Conservation (phyloP, 345 rosid species). For the Carallia pectinifolia region DNA sequence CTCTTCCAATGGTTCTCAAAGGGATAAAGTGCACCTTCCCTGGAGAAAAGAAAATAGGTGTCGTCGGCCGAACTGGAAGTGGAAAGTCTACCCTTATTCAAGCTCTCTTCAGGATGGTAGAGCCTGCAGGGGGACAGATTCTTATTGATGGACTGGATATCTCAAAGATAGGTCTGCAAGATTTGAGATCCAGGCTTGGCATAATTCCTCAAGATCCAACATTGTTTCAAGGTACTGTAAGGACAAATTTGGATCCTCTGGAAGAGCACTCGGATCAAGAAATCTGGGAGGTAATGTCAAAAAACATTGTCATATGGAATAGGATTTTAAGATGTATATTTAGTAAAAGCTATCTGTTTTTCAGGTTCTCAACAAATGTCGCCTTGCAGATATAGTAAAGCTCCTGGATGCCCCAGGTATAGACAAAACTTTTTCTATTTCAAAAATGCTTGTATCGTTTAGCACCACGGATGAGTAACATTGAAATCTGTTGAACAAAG, state of each 20-base stretch:
- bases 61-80: slow-evolving; percentile 91
- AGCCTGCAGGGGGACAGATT: slow-evolving; percentile 71
- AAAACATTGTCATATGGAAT: neutral
- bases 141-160: slow-evolving; percentile 76
- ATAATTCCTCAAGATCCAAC: slow-evolving; percentile 91
- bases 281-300: slow-evolving; percentile 58
- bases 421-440: neutral
- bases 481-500: slow-evolving; percentile 17
- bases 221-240: slow-evolving; percentile 79
- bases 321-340: neutral
- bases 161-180: slow-evolving; percentile 68
- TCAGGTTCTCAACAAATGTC: slow-evolving; percentile 60
- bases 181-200: slow-evolving; percentile 70
- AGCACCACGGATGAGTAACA: neutral
- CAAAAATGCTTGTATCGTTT: neutral
- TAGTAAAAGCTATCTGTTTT: neutral
- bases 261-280: slow-evolving; percentile 69
- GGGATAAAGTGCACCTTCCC: slow-evolving; percentile 67
- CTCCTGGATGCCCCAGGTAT: slow-evolving; percentile 60
- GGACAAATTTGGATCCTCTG: slow-evolving; percentile 80
- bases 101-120: slow-evolving; percentile 77
- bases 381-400: slow-evolving; percentile 43
- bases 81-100: slow-evolving; percentile 90
- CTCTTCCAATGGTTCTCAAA: slow-evolving; percentile 59
- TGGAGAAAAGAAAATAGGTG: slow-evolving; percentile 66